Conservation (phyloP, 78 protist species). For the Dictyostelium discoideum region DNA sequence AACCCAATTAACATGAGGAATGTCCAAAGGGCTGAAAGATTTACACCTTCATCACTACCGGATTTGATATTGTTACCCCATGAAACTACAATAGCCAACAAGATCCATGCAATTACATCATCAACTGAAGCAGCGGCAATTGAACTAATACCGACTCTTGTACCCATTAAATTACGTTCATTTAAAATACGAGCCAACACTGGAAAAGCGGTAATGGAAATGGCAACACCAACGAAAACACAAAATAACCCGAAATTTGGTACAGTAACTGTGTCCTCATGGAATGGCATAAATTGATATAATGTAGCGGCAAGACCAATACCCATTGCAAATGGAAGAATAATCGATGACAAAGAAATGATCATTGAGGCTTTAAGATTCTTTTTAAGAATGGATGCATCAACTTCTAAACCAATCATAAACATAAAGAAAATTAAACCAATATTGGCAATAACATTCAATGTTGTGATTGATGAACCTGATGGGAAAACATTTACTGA, state of each 20-base stretch:
- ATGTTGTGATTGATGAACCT: neutral
- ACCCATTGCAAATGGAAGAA: slow-evolving; percentile 86
- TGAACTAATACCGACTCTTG: slow-evolving; percentile 76
- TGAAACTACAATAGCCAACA: slow-evolving; percentile 83
- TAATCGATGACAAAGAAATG: slow-evolving; percentile 55
- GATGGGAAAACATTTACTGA: slow-evolving; percentile 13
- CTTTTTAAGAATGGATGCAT: slow-evolving; percentile 54
- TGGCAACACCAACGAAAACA: slow-evolving; percentile 83
- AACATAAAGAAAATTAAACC: slow-evolving; percentile 86
- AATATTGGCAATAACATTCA: slow-evolving; percentile 77
- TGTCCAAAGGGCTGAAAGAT: slow-evolving; percentile 71
- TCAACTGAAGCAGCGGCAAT: slow-evolving; percentile 86
- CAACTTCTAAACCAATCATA: slow-evolving; percentile 86
- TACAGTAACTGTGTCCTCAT: neutral
- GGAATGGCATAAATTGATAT: slow-evolving; percentile 1
- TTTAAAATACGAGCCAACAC: slow-evolving; percentile 87
- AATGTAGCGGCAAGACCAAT: slow-evolving; percentile 58
- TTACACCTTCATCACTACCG: neutral
- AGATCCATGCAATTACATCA: slow-evolving; percentile 87
- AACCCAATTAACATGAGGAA: slow-evolving; percentile 50
- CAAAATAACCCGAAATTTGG: slow-evolving; percentile 52
- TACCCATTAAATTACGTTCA: slow-evolving; percentile 57
- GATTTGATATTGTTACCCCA: slow-evolving; percentile 44
- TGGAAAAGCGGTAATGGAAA: slow-evolving; percentile 88
- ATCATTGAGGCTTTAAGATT: slow-evolving; percentile 56